Evolutionary conservation across 2,329 filamentous ascomycete species (phyloP), one percentile per base, ranked within the genome.

Genomic region (Pseudocercospora fuligena): DNA sequence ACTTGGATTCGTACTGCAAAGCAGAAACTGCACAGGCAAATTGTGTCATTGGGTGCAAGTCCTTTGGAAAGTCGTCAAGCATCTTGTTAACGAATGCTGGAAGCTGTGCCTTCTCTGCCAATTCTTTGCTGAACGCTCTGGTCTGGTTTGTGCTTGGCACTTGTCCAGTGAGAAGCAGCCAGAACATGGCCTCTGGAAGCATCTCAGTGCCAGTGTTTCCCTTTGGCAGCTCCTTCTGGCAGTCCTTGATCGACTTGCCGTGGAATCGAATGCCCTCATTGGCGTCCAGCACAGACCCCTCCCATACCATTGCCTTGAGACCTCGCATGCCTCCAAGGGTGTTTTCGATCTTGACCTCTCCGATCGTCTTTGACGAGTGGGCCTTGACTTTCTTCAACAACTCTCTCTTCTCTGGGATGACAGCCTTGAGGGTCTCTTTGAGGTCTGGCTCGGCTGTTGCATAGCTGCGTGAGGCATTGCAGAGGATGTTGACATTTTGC

Each of bases 141-240:
- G 95, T 88, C 81, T 99, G 95, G 69, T 84, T 83, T 23, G 89
- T 90, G 1, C 91, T 92, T 25, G 95, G 95, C 23, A 98, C 92
- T 81, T 96, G 87, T 66, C 95, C 95, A 9, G 95, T 99, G 73
- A 99, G 86, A 60, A 99, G 89, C 49, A 98, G 89, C 95, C 95
- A 99, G 87, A 99, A 99, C 95, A 99, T 99, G 80, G 94, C 90
- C 82, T 99, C 95, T 57, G 95, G 95, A 12, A 98, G 88, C 95
- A 98, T 99, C 83, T 98, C 94, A 5, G 93, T 96, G 75, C 94
- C 93, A 2, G 91, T 88, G 66, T 87, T 93, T 73, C 94, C 95
- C 85, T 97, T 98, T 78, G 95, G 94, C 16, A 98, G 89, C 80
- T 93, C 90, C 73, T 90, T 88, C 79, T 98, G 95, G 84, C 95